These are phyloP conservation scores for Styphnolobium japonicum DNA, from an alignment of 306 rosid genomes.

Conservation along the genomic window DNA sequence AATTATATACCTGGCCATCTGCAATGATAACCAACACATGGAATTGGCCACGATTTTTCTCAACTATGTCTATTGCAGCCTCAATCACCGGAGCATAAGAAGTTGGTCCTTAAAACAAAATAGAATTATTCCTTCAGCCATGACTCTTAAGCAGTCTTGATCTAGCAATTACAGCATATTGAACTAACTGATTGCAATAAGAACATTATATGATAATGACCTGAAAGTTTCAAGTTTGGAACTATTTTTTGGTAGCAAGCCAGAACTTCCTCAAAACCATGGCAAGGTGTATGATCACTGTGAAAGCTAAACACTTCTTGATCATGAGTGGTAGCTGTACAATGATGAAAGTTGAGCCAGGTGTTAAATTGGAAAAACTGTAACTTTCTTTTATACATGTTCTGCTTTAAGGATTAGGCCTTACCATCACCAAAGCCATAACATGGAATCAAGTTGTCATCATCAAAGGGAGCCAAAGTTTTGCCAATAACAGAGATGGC, in stretches of 20 bases:
- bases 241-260: slow-evolving; percentile 71
- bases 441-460: slow-evolving; percentile 92
- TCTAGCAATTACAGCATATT: neutral
- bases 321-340: slow-evolving; percentile 81
- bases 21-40: slow-evolving; percentile 85
- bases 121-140: slow-evolving; percentile 22
- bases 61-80: slow-evolving; percentile 88
- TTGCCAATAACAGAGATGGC: slow-evolving; percentile 79
- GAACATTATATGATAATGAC: slow-evolving; percentile 27
- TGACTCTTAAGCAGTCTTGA: neutral
- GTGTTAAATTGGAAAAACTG: neutral
- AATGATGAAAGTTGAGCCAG: slow-evolving; percentile 9
- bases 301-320: slow-evolving; percentile 86
- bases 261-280: slow-evolving; percentile 87
- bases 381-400: neutral
- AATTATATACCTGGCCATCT: slow-evolving; percentile 76
- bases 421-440: slow-evolving; percentile 95
- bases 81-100: slow-evolving; percentile 83
- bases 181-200: neutral
- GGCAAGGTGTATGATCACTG: slow-evolving; percentile 74
- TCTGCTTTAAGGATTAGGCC: slow-evolving; percentile 10
- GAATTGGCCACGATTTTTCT: slow-evolving; percentile 78
- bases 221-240: slow-evolving; percentile 72
- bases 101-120: slow-evolving; percentile 74
- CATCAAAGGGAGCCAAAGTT: slow-evolving; percentile 91